Evolutionary conservation across 805 yeast genomes (phyloP).

Genomic region (Kuraishia capsulata): DNA sequence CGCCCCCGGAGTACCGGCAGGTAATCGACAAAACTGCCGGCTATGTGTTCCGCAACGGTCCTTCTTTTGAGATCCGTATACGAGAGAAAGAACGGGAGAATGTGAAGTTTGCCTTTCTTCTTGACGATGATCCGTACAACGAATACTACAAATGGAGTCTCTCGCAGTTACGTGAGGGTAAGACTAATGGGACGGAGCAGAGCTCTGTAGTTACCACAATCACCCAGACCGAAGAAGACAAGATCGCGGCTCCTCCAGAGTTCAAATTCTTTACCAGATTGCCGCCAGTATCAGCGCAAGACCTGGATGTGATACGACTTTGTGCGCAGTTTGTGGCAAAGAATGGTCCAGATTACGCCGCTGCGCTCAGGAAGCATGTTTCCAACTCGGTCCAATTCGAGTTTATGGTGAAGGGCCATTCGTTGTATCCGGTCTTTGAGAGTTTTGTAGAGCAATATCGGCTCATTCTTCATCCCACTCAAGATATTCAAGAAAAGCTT

Average conservation of each 20-base stretch:
- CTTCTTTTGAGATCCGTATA: slow-evolving; percentile 52
- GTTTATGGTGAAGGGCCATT: slow-evolving; percentile 53
- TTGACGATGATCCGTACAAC: slow-evolving; percentile 43
- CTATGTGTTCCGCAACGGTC: slow-evolving; percentile 63
- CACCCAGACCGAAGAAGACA: slow-evolving; percentile 1
- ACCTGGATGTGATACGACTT: slow-evolving; percentile 58
- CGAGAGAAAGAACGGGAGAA: slow-evolving; percentile 32
- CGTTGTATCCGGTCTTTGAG: slow-evolving; percentile 44
- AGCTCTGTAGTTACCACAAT: slow-evolving; percentile 3
- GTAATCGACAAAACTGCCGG: slow-evolving; percentile 65
- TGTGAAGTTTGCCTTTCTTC: slow-evolving; percentile 57
- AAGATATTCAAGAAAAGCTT: slow-evolving; percentile 10
- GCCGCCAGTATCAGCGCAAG: slow-evolving; percentile 45
- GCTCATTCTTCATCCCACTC: slow-evolving; percentile 19
- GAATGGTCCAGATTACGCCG: slow-evolving; percentile 41
- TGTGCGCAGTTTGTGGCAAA: slow-evolving; percentile 63
- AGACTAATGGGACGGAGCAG: background rate
- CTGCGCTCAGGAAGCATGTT: slow-evolving; percentile 19
- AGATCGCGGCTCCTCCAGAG: slow-evolving; percentile 13
- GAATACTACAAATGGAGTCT: slow-evolving; percentile 46
- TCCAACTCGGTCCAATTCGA: slow-evolving; percentile 45
- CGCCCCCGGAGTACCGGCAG: slow-evolving; percentile 41
- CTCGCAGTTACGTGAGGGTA: slow-evolving; percentile 18
- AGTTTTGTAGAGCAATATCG: slow-evolving; percentile 49
- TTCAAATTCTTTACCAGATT: slow-evolving; percentile 18